Evolutionary conservation across 2,329 filamentous ascomycete genomes (phyloP), one percentile per base, ranked within the genome.

Genomic region (Sarocladiaceae sp.): DNA sequence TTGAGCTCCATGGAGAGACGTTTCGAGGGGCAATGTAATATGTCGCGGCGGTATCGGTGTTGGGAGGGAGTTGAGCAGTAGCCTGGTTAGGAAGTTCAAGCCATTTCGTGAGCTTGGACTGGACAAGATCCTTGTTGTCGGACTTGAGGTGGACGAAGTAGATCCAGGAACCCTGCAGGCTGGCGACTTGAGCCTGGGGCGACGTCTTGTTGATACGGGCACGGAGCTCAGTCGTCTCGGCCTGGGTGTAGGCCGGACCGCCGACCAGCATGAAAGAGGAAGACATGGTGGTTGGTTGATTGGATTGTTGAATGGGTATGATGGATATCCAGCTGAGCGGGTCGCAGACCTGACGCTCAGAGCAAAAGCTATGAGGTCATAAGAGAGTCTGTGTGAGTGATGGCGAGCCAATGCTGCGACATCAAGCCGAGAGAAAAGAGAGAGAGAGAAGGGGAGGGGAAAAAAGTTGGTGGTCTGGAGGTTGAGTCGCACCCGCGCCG

Each of bases 1-100:
- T 90, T 46, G 90, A 95, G 66, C 89, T 96, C 93, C 93, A 98
- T 60, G 93, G 93, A 32, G 90, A 96, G 53, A 95, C 90, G 55
- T 86, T 85, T 53, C 91, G 80, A 16, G 91, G 91, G 37, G 78
- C 81, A 47, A 95, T 75, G 60, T 89, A 88, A 60, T 86, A 76
- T 50, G 82, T 70, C 40, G 74, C 66, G 33, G 72, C 69, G 47
- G 71, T 63, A 44, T 77, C 73, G 49, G 58, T 56, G 31, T 51
- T 56, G 31, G 57, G 54, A 13, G 62, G 23, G 29, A 31, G 34
- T n/a, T 21, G 24, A 32, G 26, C 33, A 16, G n/a, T 39, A 15
- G 27, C 19, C 37, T 47, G 43, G 33, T 47, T 39, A 49, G 19
- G 56, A 47, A 27, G 53, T 33, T 27, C 54, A 48, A 24, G 58